Base-by-base conservation (phyloP, 1,284 basidiomycete genomes). In the Butyriboletus appendiculatus region DNA sequence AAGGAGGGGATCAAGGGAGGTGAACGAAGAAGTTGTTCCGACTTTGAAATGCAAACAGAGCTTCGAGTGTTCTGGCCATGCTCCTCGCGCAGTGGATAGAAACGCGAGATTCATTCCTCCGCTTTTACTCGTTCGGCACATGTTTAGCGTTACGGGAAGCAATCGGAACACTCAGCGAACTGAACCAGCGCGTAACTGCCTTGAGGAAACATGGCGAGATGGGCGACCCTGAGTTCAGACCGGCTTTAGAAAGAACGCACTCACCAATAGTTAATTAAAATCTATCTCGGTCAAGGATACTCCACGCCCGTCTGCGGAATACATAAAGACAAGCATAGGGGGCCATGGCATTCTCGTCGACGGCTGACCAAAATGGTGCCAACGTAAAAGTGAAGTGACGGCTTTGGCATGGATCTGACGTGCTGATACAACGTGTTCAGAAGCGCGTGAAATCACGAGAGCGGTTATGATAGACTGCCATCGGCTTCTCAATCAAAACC, bases 41-140 rank as follows among this genome's bases (percentile, higher is more conserved):
- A 59, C 57, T 69, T 70, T 73, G 69, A 72, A 71, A 73, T 69
- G 58, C 50, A 55, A 67, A 59, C 51, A 70, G 67, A 60, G 59
- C 66, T 70, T 70, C 61, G 69, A 69, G 57, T 44, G 69, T 62
- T 70, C 67, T 70, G 50, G 71, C 62, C 71, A 70, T 72, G 69
- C 71, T 56, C 64, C 69, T 67, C 57, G 53, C 65, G 68, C 67
- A 73, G 61, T 55, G 58, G 66, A 49, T 50, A 14, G 54, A 67
- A 69, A 70, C 71, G 67, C 59, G 69, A 73, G 67, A 72, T 73
- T 68, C 70, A 73, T 73, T 69, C 68, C 58, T 67, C 61, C 57
- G 64, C 53, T 33, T 54, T 71, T 65, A 70, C 55, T 65, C 57
- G 59, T 49, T 60, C 48, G 58, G 64, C 62, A 72, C 69, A 70